A percentile compares a stretch with the other conserved stretches of the same genome.
Conservation (phyloP, 164 flowering plant genomes). For the Nymphaea colorata region DNA sequence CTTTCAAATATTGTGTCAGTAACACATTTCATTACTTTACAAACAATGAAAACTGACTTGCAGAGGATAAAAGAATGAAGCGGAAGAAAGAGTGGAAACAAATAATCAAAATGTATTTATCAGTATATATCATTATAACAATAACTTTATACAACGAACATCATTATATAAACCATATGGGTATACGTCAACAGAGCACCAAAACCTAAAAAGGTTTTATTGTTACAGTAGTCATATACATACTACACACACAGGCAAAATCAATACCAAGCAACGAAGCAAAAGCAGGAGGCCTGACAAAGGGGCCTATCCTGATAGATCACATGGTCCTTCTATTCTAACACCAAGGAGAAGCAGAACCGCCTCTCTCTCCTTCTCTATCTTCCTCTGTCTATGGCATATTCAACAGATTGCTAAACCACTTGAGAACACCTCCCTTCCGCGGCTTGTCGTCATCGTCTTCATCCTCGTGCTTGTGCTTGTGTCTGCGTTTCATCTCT, state of each 20-base stretch:
- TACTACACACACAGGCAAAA: not conserved
- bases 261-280: not conserved
- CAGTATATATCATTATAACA: no score
- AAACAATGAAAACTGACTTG: no score
- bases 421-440: constrained; percentile 20
- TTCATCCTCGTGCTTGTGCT: not conserved
- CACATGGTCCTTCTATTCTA: not conserved
- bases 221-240: not conserved
- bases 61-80: no score
- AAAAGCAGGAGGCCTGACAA: not conserved
- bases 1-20: no score
- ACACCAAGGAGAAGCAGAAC: not conserved
- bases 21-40: no score
- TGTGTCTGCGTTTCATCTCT: not conserved
- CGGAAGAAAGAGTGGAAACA: no score
- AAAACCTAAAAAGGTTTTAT: no score
- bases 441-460: constrained; percentile 1
- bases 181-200: no score
- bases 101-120: no score
- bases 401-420: constrained; percentile 17
- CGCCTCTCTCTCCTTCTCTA: not conserved
- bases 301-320: not conserved
- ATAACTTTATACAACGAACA: no score
- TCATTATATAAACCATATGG: no score
- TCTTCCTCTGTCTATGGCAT: not conserved